A percentile compares a stretch with the other conserved stretches of the same genome.
Evolutionary conservation across 108 stramenopile genomes (phyloP).

Genomic region (Mayamaea pseudoterrestris): DNA sequence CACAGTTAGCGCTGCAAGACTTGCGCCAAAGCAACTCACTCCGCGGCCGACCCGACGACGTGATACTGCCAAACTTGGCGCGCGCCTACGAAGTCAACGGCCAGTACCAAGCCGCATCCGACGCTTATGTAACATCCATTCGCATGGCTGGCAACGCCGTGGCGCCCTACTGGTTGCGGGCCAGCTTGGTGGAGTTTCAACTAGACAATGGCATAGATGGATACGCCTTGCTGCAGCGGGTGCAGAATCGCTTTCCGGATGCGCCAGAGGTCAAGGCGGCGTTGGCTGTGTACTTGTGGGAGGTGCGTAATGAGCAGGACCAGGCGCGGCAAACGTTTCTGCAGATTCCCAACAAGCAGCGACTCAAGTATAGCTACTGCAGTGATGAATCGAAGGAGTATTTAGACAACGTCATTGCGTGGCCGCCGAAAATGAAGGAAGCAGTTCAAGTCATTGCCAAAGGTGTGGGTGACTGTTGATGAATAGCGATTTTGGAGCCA

Average conservation of each 20-base stretch:
- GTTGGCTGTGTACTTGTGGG: slow-evolving; percentile 49
- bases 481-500: too few relatives aligned
- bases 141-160: slow-evolving; percentile 82
- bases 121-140: slow-evolving; percentile 57
- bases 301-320: slow-evolving; percentile 40
- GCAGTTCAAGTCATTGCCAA: slow-evolving; percentile 28
- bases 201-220: slow-evolving; percentile 47
- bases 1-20: slow-evolving; percentile 56
- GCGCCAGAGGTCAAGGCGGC: slow-evolving; percentile 77
- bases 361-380: slow-evolving; percentile 45
- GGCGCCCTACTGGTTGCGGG: slow-evolving; percentile 71
- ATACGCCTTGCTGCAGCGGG: slow-evolving; percentile 57
- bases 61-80: slow-evolving; percentile 66
- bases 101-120: slow-evolving; percentile 38
- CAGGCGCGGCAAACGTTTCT: slow-evolving; percentile 64
- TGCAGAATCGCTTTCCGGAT: slow-evolving; percentile 79
- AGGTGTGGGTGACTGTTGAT: slow-evolving; percentile 27
- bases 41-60: slow-evolving; percentile 61
- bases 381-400: too few relatives aligned
- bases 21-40: slow-evolving; percentile 33
- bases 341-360: slow-evolving; percentile 68
- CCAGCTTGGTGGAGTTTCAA: slow-evolving; percentile 69
- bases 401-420: slow-evolving; percentile 40
- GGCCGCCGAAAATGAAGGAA: slow-evolving; percentile 64
- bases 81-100: slow-evolving; percentile 71